Evolutionary conservation across 345 rosid species (phyloP), one percentile per base, ranked within the genome.

Genomic region (Acer negundo): DNA sequence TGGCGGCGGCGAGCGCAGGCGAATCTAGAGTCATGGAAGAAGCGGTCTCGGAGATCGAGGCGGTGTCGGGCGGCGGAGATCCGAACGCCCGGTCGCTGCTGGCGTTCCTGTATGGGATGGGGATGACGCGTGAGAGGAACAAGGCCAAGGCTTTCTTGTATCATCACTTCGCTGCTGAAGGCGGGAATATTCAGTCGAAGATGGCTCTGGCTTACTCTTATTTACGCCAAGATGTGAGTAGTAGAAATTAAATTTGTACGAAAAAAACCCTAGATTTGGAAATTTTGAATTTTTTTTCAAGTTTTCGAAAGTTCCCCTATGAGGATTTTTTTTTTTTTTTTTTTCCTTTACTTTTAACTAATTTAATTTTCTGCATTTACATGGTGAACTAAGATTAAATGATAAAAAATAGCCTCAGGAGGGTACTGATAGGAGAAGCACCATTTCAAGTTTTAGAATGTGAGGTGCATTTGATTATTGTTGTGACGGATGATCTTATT

Each of bases 181-280:
- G 91, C 12, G 98, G 93, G 46, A 96, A 85, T 82, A 82, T 89
- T 84, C 99, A 96, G 86, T 96, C 99, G 3, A 96, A 88, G 89
- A 90, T 94, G 98, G 92, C 97, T 42, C 86, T 96, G 23, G 99
- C 99, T 0, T 92, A 89, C 79, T 91, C 97, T 1, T 94, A 90
- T 80, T 74, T 86, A 10, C 94, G 99, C 1, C 99, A 96, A 86
- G 94, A 92, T 74, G 98, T 95, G 87, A 89, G 97, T 65, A n/a
- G n/a, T 12, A 65, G 20, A 5, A 2, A 31, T 6, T 65, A 31
- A 1, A 63, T 20, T 20, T 59, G 12, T 20, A 2, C 13, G 12
- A 2, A 1, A 2, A 46, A 10, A 46, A 46, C 49, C 49, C 49
- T 46, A 46, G 49, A 46, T 46, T 8, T 7, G 46, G 46, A 20